phyloP scores from a whole-genome alignment of 1,284 basidiomycete species.

The Ceratobasidium sp. region DNA sequence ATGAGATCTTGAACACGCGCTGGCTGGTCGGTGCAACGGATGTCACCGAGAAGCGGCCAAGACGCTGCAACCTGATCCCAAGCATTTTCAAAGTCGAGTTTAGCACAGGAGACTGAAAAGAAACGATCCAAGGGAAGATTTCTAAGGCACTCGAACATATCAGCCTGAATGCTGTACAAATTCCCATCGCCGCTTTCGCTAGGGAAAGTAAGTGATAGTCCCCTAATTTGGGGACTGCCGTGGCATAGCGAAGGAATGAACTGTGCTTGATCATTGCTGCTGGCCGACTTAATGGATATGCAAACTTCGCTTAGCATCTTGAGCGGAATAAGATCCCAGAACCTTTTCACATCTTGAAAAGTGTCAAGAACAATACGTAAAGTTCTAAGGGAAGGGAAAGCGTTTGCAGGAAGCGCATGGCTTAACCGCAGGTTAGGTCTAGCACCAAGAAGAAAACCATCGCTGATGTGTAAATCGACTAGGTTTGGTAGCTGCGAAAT shows the following conservation, averaged over 20 bases:
- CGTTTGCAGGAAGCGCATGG: neutral
- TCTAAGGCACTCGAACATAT: neutral
- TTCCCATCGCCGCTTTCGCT: no score
- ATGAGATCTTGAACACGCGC: neutral
- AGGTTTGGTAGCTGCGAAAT: no score
- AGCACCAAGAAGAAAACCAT: no score
- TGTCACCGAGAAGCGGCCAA: neutral
- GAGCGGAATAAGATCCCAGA: constrained; percentile 2
- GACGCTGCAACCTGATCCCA: neutral
- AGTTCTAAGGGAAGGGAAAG: neutral
- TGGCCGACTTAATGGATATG: neutral
- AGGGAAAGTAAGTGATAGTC: neutral
- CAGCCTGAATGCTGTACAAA: neutral
- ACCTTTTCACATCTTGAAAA: neutral
- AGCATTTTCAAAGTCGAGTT: neutral
- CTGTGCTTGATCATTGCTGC: neutral
- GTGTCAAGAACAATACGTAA: neutral
- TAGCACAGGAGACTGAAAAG: neutral
- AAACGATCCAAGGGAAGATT: neutral
- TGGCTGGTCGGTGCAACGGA: neutral
- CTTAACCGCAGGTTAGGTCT: neutral
- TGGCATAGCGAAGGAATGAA: neutral
- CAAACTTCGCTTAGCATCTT: neutral
- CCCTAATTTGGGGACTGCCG: neutral
- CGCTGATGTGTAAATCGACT: no score